Evolutionary conservation across 2,329 filamentous ascomycete species (phyloP), one percentile per base, ranked within the genome.

Genomic region (Setomelanomma holmii): DNA sequence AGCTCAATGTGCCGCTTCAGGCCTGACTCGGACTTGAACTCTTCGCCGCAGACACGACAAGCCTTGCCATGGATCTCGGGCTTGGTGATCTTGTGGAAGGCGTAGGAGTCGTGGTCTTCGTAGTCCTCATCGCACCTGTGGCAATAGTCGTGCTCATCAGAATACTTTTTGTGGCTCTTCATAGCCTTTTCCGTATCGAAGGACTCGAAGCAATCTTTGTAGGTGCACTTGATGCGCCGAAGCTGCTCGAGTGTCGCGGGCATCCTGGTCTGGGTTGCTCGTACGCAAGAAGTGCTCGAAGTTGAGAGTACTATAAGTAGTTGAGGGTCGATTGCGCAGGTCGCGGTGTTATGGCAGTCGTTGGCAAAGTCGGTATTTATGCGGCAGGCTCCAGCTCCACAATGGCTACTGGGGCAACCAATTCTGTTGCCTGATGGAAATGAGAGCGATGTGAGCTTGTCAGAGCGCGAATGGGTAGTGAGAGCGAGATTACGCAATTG

Each of bases 31-130:
- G 78, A 83, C 54, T 79, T 79, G 69, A 85, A 86, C 36, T 86
- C 83, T 7, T 78, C 66, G 11, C 80, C 82, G 46, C 85, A 87
- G 36, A 84, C 75, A 11, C 82, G 80, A 64, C 85, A 87, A 44
- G 78, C 78, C 40, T 82, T 79, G 55, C 84, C 80, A 23, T 75
- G 76, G 2, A 73, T 64, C 45, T 68, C 60, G 1, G 72, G 71
- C 6, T 59, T 52, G 38, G 56, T 61, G 10, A 67, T 66, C 60
- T 82, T 83, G 68, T 85, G 82, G n/a, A 76, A 63, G 6, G 79
- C 71, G 2, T 79, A 66, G 3, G 73, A 70, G 27, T 79, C 77
- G 39, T 77, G 79, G 10, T 75, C 71, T 1, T 72, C 65, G 49
- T 79, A 83, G 60, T 83, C 69, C 24, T 67, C 58, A 34, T 80